Evolutionary conservation across 2,329 filamentous ascomycete genomes (phyloP), one percentile per base, ranked within the genome.

Genomic region (Huntiella savannae): DNA sequence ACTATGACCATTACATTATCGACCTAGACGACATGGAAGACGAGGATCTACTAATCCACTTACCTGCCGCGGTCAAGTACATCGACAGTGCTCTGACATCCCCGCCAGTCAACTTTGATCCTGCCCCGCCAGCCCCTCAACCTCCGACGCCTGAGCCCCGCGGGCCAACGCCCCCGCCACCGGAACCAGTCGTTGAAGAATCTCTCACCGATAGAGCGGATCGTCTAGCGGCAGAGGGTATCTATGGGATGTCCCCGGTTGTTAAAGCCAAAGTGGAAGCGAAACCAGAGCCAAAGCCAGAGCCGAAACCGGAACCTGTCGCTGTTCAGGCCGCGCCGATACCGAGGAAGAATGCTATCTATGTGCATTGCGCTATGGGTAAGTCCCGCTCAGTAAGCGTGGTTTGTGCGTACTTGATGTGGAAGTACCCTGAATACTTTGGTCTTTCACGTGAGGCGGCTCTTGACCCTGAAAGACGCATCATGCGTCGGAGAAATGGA

Each of bases 21-120:
- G 80, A 92, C 53, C 76, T 95, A 38, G 83, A 96, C 60, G 91
- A 98, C 64, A 75, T 87, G 44, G 83, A 88, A 15, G 85, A 95
- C 56, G 79, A 87, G 54, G 84, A 98, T 61, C 63, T 96, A 44
- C 65, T 96, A 13, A 73, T 82, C 51, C 77, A 92, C 60, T 79
- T 96, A 51, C 75, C 86, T 5, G 68, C 68, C 45, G 81, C 81
- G 48, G 82, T 91, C 55, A 70, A 69, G 41, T 98, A 94, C 62
- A 94, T 96, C 54, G 75, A 88, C 54, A 66, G 76, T 37, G 88
- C 77, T 1, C 65, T 96, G 44, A 56, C 61, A 41, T 51, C 52
- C 38, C 12, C 33, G 13, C 42, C 47, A 33, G 40, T 32, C 28
- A 16, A 45, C 5, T 33, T 28, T 38, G 40, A 43, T 6, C 45